phyloP scores from a whole-genome alignment of 768 basidiomycete genomes.

The Clavaria fumosa region DNA sequence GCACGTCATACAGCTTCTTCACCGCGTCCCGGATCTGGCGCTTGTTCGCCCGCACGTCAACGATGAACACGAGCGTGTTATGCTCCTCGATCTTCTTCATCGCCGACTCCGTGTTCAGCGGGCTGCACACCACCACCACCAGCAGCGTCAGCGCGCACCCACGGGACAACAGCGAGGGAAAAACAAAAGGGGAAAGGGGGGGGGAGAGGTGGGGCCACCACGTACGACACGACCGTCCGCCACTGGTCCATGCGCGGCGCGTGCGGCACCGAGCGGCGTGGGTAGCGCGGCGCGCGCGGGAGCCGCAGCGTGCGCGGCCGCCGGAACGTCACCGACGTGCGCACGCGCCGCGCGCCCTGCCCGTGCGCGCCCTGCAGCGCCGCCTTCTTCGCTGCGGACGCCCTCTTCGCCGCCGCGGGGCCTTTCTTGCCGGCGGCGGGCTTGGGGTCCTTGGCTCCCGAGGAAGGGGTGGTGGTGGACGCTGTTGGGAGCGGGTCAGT shows the following conservation, averaged over 20 bases:
- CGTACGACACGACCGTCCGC: conserved; percentile 83
- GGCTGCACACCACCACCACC: conserved; percentile 31
- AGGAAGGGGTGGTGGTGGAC: too few relatives aligned
- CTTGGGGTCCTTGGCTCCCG: too few relatives aligned
- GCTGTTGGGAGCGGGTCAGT: too few relatives aligned
- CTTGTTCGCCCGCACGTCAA: conserved; percentile 93
- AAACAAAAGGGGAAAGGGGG: too few relatives aligned
- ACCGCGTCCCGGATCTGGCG: conserved; percentile 99
- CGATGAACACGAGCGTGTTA: conserved; percentile 98
- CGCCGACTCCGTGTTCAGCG: conserved; percentile 88
- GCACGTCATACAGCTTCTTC: conserved; percentile 97
- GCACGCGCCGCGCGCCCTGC: conserved; percentile 64
- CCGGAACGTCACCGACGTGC: conserved; percentile 83
- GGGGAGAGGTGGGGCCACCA: conserved; percentile 10
- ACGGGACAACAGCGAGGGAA: background rate
- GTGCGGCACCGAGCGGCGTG: conserved; percentile 88
- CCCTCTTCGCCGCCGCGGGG: conserved; percentile 51
- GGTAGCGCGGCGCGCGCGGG: conserved; percentile 77
- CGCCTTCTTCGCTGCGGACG: conserved; percentile 93
- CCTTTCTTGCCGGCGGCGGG: background rate
- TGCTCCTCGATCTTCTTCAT: conserved; percentile 99
- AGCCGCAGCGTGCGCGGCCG: conserved; percentile 89
- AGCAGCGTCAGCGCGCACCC: background rate
- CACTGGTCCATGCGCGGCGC: conserved; percentile 93
- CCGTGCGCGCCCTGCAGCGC: conserved; percentile 77